Conservation (phyloP, 805 yeast species). For the Suhomyces vadensis region DNA sequence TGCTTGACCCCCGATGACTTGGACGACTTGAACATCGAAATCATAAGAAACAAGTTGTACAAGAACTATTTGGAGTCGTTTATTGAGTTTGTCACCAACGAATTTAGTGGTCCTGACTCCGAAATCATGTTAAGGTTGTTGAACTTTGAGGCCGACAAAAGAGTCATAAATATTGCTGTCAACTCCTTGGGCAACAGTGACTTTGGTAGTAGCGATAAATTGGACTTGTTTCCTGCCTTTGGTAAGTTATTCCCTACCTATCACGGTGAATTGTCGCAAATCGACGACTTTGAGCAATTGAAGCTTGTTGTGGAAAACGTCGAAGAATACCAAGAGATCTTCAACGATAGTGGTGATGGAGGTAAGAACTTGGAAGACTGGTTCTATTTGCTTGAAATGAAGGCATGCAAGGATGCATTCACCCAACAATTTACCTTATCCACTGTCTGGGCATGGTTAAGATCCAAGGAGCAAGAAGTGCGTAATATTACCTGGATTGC, state of each 20-base stretch:
- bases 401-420: constrained; percentile 85
- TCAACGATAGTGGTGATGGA: constrained; percentile 40
- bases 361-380: constrained; percentile 78
- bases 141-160: constrained; percentile 91
- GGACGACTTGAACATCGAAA: constrained; percentile 94
- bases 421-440: constrained; percentile 93
- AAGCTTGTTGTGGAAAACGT: constrained; percentile 62
- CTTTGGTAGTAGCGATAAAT: constrained; percentile 69
- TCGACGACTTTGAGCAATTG: constrained; percentile 86
- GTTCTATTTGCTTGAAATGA: constrained; percentile 90
- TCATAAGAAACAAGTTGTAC: constrained; percentile 87
- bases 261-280: constrained; percentile 64
- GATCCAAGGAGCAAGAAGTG: constrained; percentile 94
- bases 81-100: constrained; percentile 56
- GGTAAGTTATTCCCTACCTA: constrained; percentile 79
- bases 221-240: constrained; percentile 71
- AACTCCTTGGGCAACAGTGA: constrained; percentile 84
- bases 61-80: constrained; percentile 93
- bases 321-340: constrained; percentile 65
- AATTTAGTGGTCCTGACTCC: constrained; percentile 71
- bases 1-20: constrained; percentile 85
- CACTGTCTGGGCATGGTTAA: constrained; percentile 95
- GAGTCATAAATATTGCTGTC: constrained; percentile 87
- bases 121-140: constrained; percentile 79
- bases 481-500: constrained; percentile 99